A percentile compares a stretch with the other conserved stretches of the same genome.
phyloP scores from a whole-genome alignment of 106 monocot genomes.

The Hemerocallis citrina region DNA sequence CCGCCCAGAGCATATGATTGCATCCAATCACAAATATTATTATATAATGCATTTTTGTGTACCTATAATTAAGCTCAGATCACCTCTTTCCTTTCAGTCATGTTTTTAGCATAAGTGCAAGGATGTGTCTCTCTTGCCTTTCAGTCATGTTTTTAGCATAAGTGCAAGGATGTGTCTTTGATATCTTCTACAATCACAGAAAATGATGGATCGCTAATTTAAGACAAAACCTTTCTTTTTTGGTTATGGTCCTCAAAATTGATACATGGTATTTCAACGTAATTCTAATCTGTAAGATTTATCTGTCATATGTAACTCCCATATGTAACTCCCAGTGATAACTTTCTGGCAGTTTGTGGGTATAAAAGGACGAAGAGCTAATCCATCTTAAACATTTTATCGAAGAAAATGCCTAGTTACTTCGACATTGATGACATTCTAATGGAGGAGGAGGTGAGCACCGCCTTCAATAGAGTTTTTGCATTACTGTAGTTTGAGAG shows the following conservation, averaged over 20 bases:
- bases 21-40: too few relatives aligned
- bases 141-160: too few relatives aligned
- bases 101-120: too few relatives aligned
- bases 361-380: neutral
- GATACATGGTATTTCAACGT: neutral
- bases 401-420: slow-evolving; percentile 48
- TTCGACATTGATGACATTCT: slow-evolving; percentile 77
- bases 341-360: neutral
- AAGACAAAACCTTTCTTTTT: neutral
- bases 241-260: slow-evolving; percentile 4
- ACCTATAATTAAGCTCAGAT: too few relatives aligned
- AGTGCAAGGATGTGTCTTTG: too few relatives aligned
- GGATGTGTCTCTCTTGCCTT: too few relatives aligned
- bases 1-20: too few relatives aligned
- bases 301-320: neutral
- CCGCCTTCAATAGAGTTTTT: neutral
- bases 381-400: neutral
- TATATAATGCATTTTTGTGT: too few relatives aligned
- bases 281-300: too few relatives aligned
- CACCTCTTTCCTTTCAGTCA: too few relatives aligned
- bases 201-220: too few relatives aligned
- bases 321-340: neutral
- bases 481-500: neutral
- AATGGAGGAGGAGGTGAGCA: slow-evolving; percentile 68
- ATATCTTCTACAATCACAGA: too few relatives aligned